These are phyloP conservation scores for Monosporascus cannonballus DNA, from an alignment of 2,329 filamentous ascomycete genomes.

Conservation along the genomic window DNA sequence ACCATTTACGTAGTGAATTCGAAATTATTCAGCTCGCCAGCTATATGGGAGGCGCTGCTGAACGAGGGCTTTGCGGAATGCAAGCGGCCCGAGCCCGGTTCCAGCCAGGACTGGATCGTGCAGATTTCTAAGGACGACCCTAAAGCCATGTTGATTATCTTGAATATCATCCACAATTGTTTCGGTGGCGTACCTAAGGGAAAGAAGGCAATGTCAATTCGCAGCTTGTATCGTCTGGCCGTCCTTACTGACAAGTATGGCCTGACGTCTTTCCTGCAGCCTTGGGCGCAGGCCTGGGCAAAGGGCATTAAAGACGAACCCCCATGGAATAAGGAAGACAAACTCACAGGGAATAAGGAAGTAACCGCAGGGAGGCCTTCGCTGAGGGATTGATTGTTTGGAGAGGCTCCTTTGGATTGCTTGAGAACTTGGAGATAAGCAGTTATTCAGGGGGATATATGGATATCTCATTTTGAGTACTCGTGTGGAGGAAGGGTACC, in stretches of 20 bases:
- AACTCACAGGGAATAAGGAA: no score
- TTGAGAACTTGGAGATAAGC: background rate
- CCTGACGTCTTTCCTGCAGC: background rate
- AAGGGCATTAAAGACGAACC: background rate
- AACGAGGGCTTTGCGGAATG: slow-evolving; percentile 8
- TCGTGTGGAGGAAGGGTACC: background rate
- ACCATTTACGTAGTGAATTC: slow-evolving; percentile 8
- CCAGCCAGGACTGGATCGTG: slow-evolving; percentile 8
- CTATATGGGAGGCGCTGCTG: slow-evolving; percentile 10
- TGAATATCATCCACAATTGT: slow-evolving; percentile 12
- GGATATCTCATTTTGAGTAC: background rate
- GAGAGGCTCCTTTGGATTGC: background rate
- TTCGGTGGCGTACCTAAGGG: slow-evolving; percentile 6
- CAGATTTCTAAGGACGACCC: slow-evolving; percentile 12
- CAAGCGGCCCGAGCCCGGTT: slow-evolving; percentile 3
- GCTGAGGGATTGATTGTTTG: background rate
- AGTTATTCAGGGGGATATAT: background rate
- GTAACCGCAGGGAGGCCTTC: background rate
- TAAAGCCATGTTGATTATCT: slow-evolving; percentile 8
- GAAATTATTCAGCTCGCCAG: slow-evolving; percentile 8
- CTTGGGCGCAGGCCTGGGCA: background rate
- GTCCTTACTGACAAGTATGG: background rate
- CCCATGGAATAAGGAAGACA: no score
- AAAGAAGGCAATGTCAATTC: background rate
- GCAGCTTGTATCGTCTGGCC: background rate